phyloP scores from a whole-genome alignment of 768 basidiomycete species.

The Lanmaoa pseudosensibilis region DNA sequence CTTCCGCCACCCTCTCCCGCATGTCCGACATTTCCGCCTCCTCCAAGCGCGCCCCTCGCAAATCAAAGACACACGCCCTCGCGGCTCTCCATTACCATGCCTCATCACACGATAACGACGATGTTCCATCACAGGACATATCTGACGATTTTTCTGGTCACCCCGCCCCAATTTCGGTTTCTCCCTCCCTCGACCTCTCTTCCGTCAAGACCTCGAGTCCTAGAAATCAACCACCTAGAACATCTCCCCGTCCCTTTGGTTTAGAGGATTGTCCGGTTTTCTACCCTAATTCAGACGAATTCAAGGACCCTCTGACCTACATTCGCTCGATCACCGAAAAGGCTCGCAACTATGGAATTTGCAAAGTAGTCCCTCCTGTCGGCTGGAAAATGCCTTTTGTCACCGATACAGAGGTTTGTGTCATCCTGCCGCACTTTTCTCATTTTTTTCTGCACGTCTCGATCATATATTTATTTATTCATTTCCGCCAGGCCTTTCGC shows the following conservation, averaged over 20 bases:
- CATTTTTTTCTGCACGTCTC: constrained; percentile 14
- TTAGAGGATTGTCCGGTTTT: constrained; percentile 88
- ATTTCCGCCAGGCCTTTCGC: constrained; percentile 64
- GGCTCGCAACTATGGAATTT: constrained; percentile 82
- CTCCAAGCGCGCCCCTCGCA: constrained; percentile 74
- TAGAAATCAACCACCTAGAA: constrained; percentile 39
- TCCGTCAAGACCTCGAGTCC: constrained; percentile 69
- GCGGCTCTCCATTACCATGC: constrained; percentile 73
- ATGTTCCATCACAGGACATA: constrained; percentile 40
- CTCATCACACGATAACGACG: constrained; percentile 53
- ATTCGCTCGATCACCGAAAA: constrained; percentile 75
- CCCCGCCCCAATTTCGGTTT: constrained; percentile 59
- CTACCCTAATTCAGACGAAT: constrained; percentile 88
- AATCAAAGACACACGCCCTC: constrained; percentile 87
- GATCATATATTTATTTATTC: constrained; percentile 25
- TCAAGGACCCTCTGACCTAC: constrained; percentile 91
- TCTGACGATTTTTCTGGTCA: constrained; percentile 49
- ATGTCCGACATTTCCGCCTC: constrained; percentile 38
- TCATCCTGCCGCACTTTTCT: constrained; percentile 25
- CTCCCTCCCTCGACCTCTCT: constrained; percentile 62
- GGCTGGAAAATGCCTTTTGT: constrained; percentile 97
- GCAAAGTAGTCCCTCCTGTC: constrained; percentile 91
- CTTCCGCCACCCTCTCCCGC: constrained; percentile 34
- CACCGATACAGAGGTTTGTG: constrained; percentile 85
- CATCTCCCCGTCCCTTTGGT: constrained; percentile 71